Conservation (phyloP, 2,329 filamentous ascomycete species). For the Xylariaceae sp. region DNA sequence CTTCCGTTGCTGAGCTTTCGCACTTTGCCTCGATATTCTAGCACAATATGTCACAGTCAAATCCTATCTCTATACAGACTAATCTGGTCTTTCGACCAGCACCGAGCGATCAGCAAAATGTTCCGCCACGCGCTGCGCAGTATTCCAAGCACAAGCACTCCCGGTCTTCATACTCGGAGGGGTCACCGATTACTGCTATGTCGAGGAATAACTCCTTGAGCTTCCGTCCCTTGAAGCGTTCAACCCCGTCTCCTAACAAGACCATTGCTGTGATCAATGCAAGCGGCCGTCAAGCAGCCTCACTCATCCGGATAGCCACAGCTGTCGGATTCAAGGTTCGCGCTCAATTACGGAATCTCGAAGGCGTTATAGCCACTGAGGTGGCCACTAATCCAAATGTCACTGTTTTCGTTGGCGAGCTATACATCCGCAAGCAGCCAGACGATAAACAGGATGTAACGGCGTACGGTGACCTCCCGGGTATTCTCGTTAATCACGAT, state of each 20-base stretch:
- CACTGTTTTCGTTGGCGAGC: constrained; percentile 57
- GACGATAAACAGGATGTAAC: constrained; percentile 60
- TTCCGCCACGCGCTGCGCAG: constrained; percentile 27
- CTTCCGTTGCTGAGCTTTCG: background rate
- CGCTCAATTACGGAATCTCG: constrained; percentile 81
- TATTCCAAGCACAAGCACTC: constrained; percentile 53
- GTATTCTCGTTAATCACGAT: constrained; percentile 63
- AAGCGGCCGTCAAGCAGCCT: constrained; percentile 91
- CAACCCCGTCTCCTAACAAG: constrained; percentile 60
- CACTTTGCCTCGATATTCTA: constrained; percentile 6
- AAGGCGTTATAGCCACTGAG: constrained; percentile 84
- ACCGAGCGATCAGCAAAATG: constrained; percentile 27
- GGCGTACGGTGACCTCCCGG: constrained; percentile 57
- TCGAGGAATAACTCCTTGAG: constrained; percentile 56
- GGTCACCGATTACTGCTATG: constrained; percentile 46
- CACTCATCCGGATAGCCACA: constrained; percentile 86
- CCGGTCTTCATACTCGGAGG: constrained; percentile 56
- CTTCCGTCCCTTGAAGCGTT: constrained; percentile 55
- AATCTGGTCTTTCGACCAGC: constrained; percentile 31
- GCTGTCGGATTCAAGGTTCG: constrained; percentile 91
- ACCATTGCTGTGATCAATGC: constrained; percentile 94
- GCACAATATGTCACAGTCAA: constrained; percentile 27
- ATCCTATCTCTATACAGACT: constrained; percentile 33
- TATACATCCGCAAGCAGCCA: constrained; percentile 52
- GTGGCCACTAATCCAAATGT: constrained; percentile 75